Conservation (phyloP, 176 grass and related monocot genomes). For the Juncus effusus region DNA sequence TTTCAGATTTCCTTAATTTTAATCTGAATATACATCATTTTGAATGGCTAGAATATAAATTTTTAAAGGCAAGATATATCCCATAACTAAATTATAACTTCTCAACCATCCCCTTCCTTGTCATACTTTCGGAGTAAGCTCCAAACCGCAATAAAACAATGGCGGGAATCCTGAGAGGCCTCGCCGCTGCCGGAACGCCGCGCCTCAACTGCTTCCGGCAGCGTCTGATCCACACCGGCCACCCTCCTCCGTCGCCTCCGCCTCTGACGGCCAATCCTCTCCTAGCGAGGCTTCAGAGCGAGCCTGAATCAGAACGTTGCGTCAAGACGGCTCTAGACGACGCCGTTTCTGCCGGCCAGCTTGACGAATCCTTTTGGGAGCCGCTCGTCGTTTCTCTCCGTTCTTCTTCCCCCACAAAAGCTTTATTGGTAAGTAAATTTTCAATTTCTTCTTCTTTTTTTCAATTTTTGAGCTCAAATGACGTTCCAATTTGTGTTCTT, state of each 20-base stretch:
- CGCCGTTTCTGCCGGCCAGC: slow-evolving; percentile 15
- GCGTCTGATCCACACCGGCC: background rate
- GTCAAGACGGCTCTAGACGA: slow-evolving; percentile 45
- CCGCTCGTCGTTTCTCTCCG: slow-evolving; percentile 37
- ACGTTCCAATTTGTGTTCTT: background rate
- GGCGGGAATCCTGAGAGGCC: background rate
- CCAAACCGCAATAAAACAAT: background rate
- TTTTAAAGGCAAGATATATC: too few species aligned
- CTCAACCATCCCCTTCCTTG: too few species aligned
- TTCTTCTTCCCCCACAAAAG: slow-evolving; percentile 34
- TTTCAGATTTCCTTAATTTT: too few species aligned
- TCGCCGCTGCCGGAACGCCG: background rate
- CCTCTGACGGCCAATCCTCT: slow-evolving; percentile 2
- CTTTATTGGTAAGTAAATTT: slow-evolving; percentile 32
- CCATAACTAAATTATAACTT: too few species aligned
- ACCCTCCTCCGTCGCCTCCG: slow-evolving; percentile 21
- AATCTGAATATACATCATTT: too few species aligned
- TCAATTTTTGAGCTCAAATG: background rate
- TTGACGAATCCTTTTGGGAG: slow-evolving; percentile 39
- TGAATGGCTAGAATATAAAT: too few species aligned
- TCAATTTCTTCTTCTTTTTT: background rate
- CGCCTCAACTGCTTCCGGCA: background rate
- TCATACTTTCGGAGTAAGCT: too few species aligned
- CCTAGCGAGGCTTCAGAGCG: slow-evolving; percentile 27
- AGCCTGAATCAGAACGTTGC: slow-evolving; percentile 21